Evolutionary conservation across 2,329 filamentous ascomycete species (phyloP).

Genomic region (Talaromyces sp.): DNA sequence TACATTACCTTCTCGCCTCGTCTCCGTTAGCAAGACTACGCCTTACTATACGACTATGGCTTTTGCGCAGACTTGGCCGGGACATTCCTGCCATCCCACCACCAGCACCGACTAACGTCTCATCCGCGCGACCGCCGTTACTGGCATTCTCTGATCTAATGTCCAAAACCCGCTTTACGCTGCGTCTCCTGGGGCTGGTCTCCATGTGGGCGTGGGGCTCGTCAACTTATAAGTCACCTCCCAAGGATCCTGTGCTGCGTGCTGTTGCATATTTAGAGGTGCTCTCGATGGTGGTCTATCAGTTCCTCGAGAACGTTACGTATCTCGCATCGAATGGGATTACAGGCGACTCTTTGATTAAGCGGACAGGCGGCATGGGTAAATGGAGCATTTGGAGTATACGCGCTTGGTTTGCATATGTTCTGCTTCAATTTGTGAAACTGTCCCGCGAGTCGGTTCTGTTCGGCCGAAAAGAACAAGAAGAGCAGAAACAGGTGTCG

Average conservation of each 20-base stretch:
- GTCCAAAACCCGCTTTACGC: slow-evolving; percentile 52
- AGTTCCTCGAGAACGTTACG: slow-evolving; percentile 77
- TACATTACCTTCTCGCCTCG: slow-evolving; percentile 59
- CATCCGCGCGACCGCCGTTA: slow-evolving; percentile 45
- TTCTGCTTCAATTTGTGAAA: slow-evolving; percentile 69
- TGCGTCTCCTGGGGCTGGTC: slow-evolving; percentile 61
- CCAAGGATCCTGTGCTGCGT: slow-evolving; percentile 45
- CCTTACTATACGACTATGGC: slow-evolving; percentile 45
- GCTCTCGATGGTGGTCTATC: slow-evolving; percentile 64
- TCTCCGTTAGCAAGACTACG: slow-evolving; percentile 38
- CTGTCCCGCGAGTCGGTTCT: slow-evolving; percentile 50
- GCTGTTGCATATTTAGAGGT: slow-evolving; percentile 66
- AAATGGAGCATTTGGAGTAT: slow-evolving; percentile 68
- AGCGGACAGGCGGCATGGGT: slow-evolving; percentile 51
- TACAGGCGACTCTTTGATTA: slow-evolving; percentile 46
- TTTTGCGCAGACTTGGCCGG: slow-evolving; percentile 28
- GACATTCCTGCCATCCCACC: slow-evolving; percentile 19
- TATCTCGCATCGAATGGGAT: slow-evolving; percentile 73
- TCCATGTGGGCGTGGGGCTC: slow-evolving; percentile 74
- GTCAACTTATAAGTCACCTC: slow-evolving; percentile 54
- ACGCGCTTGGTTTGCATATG: slow-evolving; percentile 75
- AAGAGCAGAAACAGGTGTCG: slow-evolving; percentile 26
- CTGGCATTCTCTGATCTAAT: slow-evolving; percentile 46
- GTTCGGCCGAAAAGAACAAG: slow-evolving; percentile 29
- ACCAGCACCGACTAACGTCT: slow-evolving; percentile 15